phyloP scores from a whole-genome alignment of 2,329 filamentous ascomycete species.

The Penicillium capsulatum region DNA sequence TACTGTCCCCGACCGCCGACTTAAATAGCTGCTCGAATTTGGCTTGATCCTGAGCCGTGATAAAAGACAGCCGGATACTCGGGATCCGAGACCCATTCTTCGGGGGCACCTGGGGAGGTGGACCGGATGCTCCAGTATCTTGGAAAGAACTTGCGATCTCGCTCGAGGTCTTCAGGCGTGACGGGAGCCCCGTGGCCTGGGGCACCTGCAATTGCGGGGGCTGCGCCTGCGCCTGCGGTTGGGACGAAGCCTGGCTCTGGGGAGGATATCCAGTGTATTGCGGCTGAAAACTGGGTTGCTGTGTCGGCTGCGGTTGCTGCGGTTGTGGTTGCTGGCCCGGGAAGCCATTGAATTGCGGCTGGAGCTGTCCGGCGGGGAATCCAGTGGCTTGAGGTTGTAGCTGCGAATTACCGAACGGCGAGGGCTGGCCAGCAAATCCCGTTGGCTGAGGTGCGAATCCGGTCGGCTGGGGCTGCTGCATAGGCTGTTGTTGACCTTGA shows the following conservation, averaged over 20 bases:
- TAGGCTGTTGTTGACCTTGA: constrained; percentile 48
- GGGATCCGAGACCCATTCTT: constrained; percentile 72
- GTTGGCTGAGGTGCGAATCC: constrained; percentile 54
- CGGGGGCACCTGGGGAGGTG: constrained; percentile 59
- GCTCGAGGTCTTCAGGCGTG: constrained; percentile 59
- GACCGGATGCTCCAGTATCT: constrained; percentile 36
- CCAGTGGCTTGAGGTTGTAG: constrained; percentile 67
- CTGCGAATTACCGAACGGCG: constrained; percentile 49
- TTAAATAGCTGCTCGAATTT: constrained; percentile 98
- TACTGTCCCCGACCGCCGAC: constrained; percentile 78
- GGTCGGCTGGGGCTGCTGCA: constrained; percentile 49
- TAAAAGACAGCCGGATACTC: constrained; percentile 90
- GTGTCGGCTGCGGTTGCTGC: constrained; percentile 40
- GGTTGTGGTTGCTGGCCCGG: constrained; percentile 35
- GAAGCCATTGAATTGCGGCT: constrained; percentile 48
- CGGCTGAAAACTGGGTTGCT: constrained; percentile 47
- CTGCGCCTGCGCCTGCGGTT: constrained; percentile 13
- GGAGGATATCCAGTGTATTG: constrained; percentile 57
- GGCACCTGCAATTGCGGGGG: constrained; percentile 39
- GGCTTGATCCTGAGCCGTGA: constrained; percentile 87
- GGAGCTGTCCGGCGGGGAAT: constrained; percentile 50
- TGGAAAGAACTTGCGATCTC: constrained; percentile 63
- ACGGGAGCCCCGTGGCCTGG: constrained; percentile 44
- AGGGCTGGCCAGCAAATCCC: constrained; percentile 53
- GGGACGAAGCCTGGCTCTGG: constrained; percentile 36